phyloP scores from a whole-genome alignment of 345 rosid genomes.

The Clausena lansium region DNA sequence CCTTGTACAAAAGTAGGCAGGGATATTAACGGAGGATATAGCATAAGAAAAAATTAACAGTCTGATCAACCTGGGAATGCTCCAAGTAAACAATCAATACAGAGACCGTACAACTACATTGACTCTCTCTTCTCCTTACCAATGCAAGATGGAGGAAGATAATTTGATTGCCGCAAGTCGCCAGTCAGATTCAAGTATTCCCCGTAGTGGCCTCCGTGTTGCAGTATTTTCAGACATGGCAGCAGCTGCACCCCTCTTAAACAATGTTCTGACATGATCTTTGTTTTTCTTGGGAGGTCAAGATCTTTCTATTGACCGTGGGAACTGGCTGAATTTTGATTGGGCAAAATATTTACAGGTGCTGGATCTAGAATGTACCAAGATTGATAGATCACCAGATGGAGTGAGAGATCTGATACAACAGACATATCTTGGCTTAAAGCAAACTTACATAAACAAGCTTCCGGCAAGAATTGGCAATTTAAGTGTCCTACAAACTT shows the following conservation, averaged over 20 bases:
- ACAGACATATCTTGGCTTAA: slow-evolving; percentile 39
- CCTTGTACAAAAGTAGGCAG: slow-evolving; percentile 27
- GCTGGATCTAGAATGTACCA: slow-evolving; percentile 33
- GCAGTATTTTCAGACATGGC: slow-evolving; percentile 20
- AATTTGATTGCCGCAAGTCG: slow-evolving; percentile 3
- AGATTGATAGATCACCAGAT: slow-evolving; percentile 29
- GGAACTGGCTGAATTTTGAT: slow-evolving; percentile 30
- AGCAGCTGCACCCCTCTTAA: slow-evolving; percentile 10
- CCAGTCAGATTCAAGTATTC: slow-evolving; percentile 16
- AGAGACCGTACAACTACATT: slow-evolving; percentile 17
- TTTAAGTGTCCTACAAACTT: slow-evolving; percentile 27
- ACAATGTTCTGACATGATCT: slow-evolving; percentile 23
- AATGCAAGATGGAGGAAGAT: slow-evolving; percentile 4
- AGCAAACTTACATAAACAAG: slow-evolving; percentile 24
- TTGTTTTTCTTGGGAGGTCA: slow-evolving; percentile 32
- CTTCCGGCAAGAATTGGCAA: slow-evolving; percentile 28
- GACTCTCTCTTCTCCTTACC: slow-evolving; percentile 18
- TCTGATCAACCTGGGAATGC: slow-evolving; percentile 35
- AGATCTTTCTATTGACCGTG: slow-evolving; percentile 18
- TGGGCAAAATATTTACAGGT: slow-evolving; percentile 31
- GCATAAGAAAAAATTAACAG: slow-evolving; percentile 31
- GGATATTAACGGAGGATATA: slow-evolving; percentile 26
- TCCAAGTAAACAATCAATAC: slow-evolving; percentile 16
- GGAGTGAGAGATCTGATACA: slow-evolving; percentile 40
- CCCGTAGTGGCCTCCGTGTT: slow-evolving; percentile 16